Conservation (phyloP, 257 asterid species). For the Paulownia fortunei region DNA sequence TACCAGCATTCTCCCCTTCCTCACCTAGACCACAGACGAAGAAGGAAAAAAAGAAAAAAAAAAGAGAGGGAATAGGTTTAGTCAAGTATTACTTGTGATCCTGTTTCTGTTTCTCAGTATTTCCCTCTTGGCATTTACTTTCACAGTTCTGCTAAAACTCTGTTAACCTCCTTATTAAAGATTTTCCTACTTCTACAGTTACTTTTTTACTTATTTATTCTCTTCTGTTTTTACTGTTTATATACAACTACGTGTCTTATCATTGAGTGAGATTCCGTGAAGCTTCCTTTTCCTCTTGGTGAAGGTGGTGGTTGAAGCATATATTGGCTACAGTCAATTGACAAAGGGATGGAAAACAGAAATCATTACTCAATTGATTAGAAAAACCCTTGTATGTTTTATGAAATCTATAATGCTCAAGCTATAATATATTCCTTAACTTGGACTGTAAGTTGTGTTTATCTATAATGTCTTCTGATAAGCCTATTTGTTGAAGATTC, state of each 20-base stretch:
- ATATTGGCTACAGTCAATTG: background rate
- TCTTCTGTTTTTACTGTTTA: background rate
- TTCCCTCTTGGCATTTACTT: background rate
- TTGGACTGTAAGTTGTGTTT: background rate
- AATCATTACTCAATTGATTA: background rate
- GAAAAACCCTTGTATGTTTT: background rate
- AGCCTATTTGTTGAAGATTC: slow-evolving; percentile 2
- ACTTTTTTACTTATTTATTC: background rate
- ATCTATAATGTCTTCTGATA: background rate
- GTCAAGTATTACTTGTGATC: background rate
- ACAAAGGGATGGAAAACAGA: background rate
- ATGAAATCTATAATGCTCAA: background rate
- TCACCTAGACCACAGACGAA: too few relatives aligned
- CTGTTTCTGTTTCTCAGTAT: background rate
- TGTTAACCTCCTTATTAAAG: too few relatives aligned
- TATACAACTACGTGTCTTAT: background rate
- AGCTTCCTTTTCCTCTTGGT: background rate
- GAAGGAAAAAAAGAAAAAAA: too few relatives aligned
- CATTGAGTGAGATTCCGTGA: background rate
- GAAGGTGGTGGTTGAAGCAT: background rate
- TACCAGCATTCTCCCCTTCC: too few relatives aligned
- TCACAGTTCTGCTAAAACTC: background rate
- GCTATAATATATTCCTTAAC: background rate
- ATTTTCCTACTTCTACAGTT: background rate
- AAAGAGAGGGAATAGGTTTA: background rate